Evolutionary conservation across 441 rosid species (phyloP), one percentile per base, ranked within the genome.

Genomic region (Adansonia madagascariensis): DNA sequence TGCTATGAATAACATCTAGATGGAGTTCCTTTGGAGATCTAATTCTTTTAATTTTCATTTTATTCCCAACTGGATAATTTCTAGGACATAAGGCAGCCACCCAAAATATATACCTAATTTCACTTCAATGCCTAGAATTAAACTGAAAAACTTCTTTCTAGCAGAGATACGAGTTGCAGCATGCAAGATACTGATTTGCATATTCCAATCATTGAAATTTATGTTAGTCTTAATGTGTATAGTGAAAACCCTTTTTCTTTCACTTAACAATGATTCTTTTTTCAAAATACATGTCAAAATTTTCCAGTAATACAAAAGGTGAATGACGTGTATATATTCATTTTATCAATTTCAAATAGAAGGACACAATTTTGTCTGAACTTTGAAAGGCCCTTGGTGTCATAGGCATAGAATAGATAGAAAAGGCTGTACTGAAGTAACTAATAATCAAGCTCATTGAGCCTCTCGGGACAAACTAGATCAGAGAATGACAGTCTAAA

Each of bases 401-500:
- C 9, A 2, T 27, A 11, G n/a, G 66, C n/a, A 61, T 61, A 11
- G 5, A 61, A 24, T 1, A 61, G 66, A 61, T 27, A 61, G 43
- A 61, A 27, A 61, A 61, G 43, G 17, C 63, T 61, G 35, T 61
- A 27, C 8, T 24, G 31, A 61, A 22, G n/a, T 24, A 24, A 61
- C 9, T 27, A 27, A 61, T 5, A 27, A 61, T n/a, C 43, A 9
- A 61, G 66, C 66, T 60, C 65, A 10, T 59, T 10, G 65, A 44
- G 71, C 39, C 52, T 67, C 10, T 44, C 11, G 35, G 52, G 55
- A 67, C 71, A 67, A 44, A 22, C 8, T 47, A 35, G 71, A 18
- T 67, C 35, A 20, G 17, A 44, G 15, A 67, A 18, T 46, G 71
- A 35, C 71, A 44, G 35, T 67, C 71, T 68, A 70, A 70, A 70